Percentiles rank a stretch among this genome's conserved stretches.
phyloP scores from a whole-genome alignment of 2,329 filamentous ascomycete species.

The Fusarium kyushuense region DNA sequence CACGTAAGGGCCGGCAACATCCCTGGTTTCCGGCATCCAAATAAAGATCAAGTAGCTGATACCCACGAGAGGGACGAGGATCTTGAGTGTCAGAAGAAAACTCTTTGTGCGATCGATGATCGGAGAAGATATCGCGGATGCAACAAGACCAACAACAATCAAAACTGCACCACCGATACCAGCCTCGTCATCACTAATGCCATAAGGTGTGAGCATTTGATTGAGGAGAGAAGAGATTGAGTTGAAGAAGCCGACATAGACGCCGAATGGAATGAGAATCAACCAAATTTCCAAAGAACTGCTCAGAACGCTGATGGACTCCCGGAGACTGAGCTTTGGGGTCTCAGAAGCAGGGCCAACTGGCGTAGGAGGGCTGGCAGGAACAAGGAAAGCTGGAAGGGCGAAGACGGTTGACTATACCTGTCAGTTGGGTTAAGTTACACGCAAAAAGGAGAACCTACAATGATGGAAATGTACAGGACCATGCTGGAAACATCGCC shows the following conservation, averaged over 20 bases:
- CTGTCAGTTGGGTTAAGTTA: slow-evolving; percentile 23
- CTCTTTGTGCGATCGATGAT: slow-evolving; percentile 87
- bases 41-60: slow-evolving; percentile 81
- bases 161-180: slow-evolving; percentile 91
- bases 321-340: slow-evolving; percentile 65
- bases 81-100: slow-evolving; percentile 79
- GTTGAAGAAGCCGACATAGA: slow-evolving; percentile 96
- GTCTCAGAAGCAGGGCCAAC: slow-evolving; percentile 75
- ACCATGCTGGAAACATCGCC: slow-evolving; percentile 82
- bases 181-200: slow-evolving; percentile 83
- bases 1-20: slow-evolving; percentile 77
- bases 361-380: slow-evolving; percentile 80
- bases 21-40: slow-evolving; percentile 75
- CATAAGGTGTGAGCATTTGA: slow-evolving; percentile 89
- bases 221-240: slow-evolving; percentile 87
- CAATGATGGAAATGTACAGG: slow-evolving; percentile 85
- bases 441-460: slow-evolving; percentile 56
- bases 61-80: slow-evolving; percentile 79
- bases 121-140: slow-evolving; percentile 80
- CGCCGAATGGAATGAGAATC: slow-evolving; percentile 80
- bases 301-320: slow-evolving; percentile 64
- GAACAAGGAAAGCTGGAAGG: slow-evolving; percentile 85
- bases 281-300: slow-evolving; percentile 81
- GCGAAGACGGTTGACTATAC: slow-evolving; percentile 61
- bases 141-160: slow-evolving; percentile 87